phyloP scores from a whole-genome alignment of 768 basidiomycete genomes.

The Podaxis carcinomalis region DNA sequence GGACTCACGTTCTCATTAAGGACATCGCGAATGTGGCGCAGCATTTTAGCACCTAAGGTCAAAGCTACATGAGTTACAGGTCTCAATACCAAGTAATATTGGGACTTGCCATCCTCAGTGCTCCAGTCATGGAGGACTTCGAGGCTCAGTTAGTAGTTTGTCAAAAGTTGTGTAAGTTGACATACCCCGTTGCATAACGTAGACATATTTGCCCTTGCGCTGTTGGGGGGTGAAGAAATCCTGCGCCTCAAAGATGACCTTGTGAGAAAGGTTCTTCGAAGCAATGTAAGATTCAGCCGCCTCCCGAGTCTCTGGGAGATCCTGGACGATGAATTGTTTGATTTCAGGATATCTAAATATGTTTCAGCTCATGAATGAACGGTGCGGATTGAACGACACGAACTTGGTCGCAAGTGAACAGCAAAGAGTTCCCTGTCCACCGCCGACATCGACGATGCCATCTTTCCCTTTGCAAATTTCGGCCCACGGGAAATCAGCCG shows the following conservation, averaged over 20 bases:
- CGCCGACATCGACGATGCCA: slow-evolving; percentile 36
- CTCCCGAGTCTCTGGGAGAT: slow-evolving; percentile 30
- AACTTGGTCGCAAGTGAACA: slow-evolving; percentile 33
- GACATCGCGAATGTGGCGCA: slow-evolving; percentile 29
- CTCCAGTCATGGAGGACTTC: slow-evolving; percentile 36
- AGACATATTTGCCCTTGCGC: slow-evolving; percentile 34
- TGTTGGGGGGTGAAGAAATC: slow-evolving; percentile 38
- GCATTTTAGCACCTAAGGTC: slow-evolving; percentile 28
- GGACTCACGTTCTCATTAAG: slow-evolving; percentile 27
- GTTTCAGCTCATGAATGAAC: neutral
- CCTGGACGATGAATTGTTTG: slow-evolving; percentile 34
- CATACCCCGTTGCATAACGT: slow-evolving; percentile 33
- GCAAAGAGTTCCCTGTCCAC: slow-evolving; percentile 35
- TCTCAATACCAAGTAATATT: neutral
- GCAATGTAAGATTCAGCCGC: slow-evolving; percentile 29
- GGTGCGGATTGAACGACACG: neutral
- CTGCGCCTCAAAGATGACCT: slow-evolving; percentile 32
- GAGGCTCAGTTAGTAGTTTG: neutral
- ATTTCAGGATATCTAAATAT: slow-evolving; percentile 29
- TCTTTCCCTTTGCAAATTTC: slow-evolving; percentile 29
- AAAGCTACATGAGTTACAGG: neutral
- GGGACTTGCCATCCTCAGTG: slow-evolving; percentile 24
- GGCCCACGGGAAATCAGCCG: slow-evolving; percentile 35
- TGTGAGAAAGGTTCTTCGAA: slow-evolving; percentile 26
- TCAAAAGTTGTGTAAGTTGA: neutral